Percentiles rank a stretch among this genome's conserved stretches.
Evolutionary conservation across 2,329 filamentous ascomycete genomes (phyloP).

Genomic region (Polychaeton citri): DNA sequence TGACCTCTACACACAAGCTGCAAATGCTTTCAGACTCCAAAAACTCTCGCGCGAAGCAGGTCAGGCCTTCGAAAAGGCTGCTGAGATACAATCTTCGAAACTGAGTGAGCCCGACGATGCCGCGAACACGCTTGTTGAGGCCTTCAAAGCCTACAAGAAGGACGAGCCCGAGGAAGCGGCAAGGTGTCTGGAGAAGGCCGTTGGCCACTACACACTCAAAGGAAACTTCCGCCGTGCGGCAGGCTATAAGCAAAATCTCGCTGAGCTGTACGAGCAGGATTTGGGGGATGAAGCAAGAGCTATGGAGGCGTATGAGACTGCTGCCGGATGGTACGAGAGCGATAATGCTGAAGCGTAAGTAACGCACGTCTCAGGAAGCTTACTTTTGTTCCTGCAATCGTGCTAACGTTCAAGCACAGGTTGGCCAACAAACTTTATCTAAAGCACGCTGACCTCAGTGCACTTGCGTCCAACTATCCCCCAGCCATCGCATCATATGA

Average conservation of each 20-base stretch:
- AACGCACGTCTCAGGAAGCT: background rate
- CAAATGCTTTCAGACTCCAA: conserved; percentile 82
- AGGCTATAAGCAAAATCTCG: conserved; percentile 78
- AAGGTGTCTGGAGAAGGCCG: conserved; percentile 63
- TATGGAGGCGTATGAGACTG: conserved; percentile 69
- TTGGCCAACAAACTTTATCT: conserved; percentile 88
- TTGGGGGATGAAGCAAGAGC: conserved; percentile 66
- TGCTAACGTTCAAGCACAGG: conserved; percentile 29
- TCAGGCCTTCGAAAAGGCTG: conserved; percentile 70
- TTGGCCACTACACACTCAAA: conserved; percentile 74
- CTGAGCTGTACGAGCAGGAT: conserved; percentile 73
- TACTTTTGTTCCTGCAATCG: background rate
- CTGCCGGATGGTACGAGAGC: conserved; percentile 78
- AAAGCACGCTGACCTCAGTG: conserved; percentile 80
- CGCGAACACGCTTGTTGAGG: conserved; percentile 75
- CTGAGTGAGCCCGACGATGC: conserved; percentile 88
- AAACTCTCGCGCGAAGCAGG: conserved; percentile 78
- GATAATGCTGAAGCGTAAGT: conserved; percentile 73
- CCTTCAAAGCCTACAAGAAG: conserved; percentile 90
- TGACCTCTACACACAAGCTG: conserved; percentile 76
- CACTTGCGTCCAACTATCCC: conserved; percentile 70
- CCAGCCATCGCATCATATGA: conserved; percentile 74
- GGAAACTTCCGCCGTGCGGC: conserved; percentile 87
- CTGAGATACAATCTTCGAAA: conserved; percentile 63
- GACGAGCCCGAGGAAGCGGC: conserved; percentile 72